Evolutionary conservation across 306 rosid genomes (phyloP), one percentile per base, ranked within the genome.

Genomic region (Cyclanthera cordifolia): DNA sequence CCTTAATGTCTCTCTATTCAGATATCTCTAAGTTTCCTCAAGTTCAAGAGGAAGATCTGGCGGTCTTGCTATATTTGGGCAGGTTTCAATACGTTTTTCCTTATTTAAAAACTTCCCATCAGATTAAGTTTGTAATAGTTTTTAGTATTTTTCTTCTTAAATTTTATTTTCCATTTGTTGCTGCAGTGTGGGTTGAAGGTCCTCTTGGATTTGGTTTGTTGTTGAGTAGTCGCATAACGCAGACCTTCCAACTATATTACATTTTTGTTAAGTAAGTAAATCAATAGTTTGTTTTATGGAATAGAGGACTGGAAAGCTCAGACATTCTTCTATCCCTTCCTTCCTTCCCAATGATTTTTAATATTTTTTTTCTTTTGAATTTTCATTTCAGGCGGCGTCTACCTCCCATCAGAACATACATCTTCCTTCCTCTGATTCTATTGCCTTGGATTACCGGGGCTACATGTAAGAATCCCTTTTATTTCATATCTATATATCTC

Each of bases 191-290:
- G 99, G 71, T 78, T 78, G 96, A 90, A 83, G 99, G 95, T 60
- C 96, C 95, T 16, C 77, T 94, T 19, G 99, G 97, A 43, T 88
- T 88, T 71, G 99, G 99, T 76, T 86, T 94, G 85, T 80, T 94
- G 73, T 77, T 94, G 73, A 85, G 91, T 74, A 85, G 91, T 56
- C 95, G 99, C 63, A 85, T 86, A 76, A 75, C 91, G 11, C 99
- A 94, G 75, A 88, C 95, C 73, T 83, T 72, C 69, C 94, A 90
- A 72, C 81, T 94, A 30, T 90, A 86, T 79, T 85, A 72, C 79
- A 86, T 87, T 54, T 94, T 94, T 74, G 97, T 90, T 79, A 85
- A 81, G 99, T 94, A 83, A 88, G 87, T 69, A 75, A 60, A 65
- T 19, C 6, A 49, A 63, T 72, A 66, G 37, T 52, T 0, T 79